Evolutionary conservation across 345 rosid species (phyloP).

Genomic region (Eucalyptus urophylla): DNA sequence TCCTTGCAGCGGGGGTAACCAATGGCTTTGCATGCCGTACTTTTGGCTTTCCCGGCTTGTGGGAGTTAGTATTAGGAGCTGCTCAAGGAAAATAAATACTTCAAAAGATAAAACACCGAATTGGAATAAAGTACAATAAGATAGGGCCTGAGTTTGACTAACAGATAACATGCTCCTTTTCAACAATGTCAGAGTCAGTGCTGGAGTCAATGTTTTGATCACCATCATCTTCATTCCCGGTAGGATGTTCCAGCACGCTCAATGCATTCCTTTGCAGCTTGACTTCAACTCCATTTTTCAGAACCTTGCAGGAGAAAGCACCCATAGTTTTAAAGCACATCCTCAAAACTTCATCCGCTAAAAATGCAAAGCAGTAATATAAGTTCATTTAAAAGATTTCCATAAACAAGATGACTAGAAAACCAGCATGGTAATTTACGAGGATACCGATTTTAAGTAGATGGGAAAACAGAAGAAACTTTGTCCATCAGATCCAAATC

Average conservation of each 20-base stretch:
- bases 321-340: background rate
- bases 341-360: background rate
- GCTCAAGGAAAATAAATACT: background rate
- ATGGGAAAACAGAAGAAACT: background rate
- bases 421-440: background rate
- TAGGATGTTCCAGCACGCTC: constrained; percentile 67
- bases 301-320: constrained; percentile 21
- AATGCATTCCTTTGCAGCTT: constrained; percentile 77
- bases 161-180: constrained; percentile 36
- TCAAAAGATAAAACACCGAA: background rate
- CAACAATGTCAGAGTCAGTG: constrained; percentile 53
- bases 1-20: background rate
- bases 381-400: background rate
- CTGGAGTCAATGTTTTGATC: constrained; percentile 28
- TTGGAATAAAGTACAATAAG: background rate
- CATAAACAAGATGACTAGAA: background rate
- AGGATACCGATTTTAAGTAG: background rate
- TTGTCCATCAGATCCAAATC: background rate
- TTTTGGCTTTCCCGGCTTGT: background rate
- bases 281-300: constrained; percentile 65
- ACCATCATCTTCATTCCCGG: constrained; percentile 58
- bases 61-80: background rate
- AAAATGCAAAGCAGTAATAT: background rate
- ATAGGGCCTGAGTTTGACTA: background rate
- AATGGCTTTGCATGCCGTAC: background rate